Conservation (phyloP, 306 rosid species). For the Cucurbita ficifolia region DNA sequence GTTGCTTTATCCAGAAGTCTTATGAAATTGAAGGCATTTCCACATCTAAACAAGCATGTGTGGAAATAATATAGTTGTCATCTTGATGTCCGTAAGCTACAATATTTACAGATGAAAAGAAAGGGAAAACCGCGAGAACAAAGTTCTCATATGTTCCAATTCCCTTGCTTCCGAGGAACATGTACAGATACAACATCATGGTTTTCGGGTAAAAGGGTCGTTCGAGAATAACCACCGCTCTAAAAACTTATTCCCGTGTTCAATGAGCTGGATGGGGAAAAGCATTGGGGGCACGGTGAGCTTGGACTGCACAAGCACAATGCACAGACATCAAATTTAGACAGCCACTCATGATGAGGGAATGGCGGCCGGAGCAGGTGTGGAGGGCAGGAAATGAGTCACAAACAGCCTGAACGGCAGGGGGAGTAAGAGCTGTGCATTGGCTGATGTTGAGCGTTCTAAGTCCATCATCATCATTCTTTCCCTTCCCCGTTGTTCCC, state of each 20-base stretch:
- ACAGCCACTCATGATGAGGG: constrained; percentile 90
- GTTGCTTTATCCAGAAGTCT: not conserved
- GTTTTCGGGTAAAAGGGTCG: not conserved
- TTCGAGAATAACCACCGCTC: not conserved
- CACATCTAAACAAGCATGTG: not conserved
- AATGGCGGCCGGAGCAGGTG: constrained; percentile 88
- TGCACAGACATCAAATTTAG: constrained; percentile 70
- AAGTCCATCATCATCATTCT: constrained; percentile 62
- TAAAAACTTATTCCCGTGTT: not conserved
- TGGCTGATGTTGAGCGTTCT: constrained; percentile 84
- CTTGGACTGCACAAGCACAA: constrained; percentile 69
- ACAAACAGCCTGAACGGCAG: constrained; percentile 85
- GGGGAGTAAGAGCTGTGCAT: constrained; percentile 88
- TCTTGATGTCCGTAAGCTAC: not conserved
- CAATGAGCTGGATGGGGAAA: constrained; percentile 54
- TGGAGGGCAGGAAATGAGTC: constrained; percentile 82
- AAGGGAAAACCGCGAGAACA: not conserved
- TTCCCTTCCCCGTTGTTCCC: constrained; percentile 48
- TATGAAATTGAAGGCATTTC: not conserved
- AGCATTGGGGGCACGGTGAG: constrained; percentile 34
- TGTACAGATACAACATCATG: not conserved
- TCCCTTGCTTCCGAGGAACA: not conserved
- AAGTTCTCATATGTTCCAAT: not conserved
- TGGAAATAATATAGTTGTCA: not conserved
- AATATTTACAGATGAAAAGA: not conserved